Percentiles rank a stretch among this genome's conserved stretches.
These are phyloP conservation scores for Ogataea methylovora DNA, from an alignment of 805 yeast species.

Conservation along the genomic window DNA sequence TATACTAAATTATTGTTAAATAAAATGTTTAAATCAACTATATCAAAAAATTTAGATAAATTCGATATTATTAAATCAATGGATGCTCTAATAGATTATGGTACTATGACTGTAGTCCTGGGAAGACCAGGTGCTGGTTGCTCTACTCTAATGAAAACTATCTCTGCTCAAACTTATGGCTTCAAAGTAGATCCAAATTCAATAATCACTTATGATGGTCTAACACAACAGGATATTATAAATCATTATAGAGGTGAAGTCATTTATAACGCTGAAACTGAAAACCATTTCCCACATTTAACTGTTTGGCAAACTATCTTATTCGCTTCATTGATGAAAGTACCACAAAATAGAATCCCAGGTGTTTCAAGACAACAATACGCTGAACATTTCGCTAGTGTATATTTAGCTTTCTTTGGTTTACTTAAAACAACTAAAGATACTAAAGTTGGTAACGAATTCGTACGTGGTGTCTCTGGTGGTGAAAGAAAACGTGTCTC, in stretches of 20 bases:
- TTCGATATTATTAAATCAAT: slow-evolving; percentile 52
- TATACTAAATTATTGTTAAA: slow-evolving; percentile 9
- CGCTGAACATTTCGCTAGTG: slow-evolving; percentile 44
- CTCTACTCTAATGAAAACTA: slow-evolving; percentile 54
- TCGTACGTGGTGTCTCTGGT: slow-evolving; percentile 58
- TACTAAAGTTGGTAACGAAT: slow-evolving; percentile 59
- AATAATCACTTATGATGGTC: slow-evolving; percentile 43
- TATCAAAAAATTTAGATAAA: slow-evolving; percentile 9
- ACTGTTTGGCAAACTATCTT: slow-evolving; percentile 58
- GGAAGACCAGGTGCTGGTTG: slow-evolving; percentile 82
- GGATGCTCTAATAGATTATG: slow-evolving; percentile 55
- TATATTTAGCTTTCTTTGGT: slow-evolving; percentile 25
- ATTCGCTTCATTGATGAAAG: slow-evolving; percentile 51
- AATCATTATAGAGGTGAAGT: slow-evolving; percentile 58
- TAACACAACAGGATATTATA: slow-evolving; percentile 39
- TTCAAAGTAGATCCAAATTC: slow-evolving; percentile 41
- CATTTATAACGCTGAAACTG: slow-evolving; percentile 60
- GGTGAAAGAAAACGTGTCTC: slow-evolving; percentile 64
- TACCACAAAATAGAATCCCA: slow-evolving; percentile 50
- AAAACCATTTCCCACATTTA: slow-evolving; percentile 58
- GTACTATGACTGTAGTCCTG: slow-evolving; percentile 58
- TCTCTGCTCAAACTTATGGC: slow-evolving; percentile 53
- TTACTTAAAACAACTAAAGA: slow-evolving; percentile 43
- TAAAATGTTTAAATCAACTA: slow-evolving; percentile 10
- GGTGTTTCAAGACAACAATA: slow-evolving; percentile 44